These are phyloP conservation scores for Macadamia tetraphylla DNA, from an alignment of 164 flowering plant genomes.

Conservation along the genomic window DNA sequence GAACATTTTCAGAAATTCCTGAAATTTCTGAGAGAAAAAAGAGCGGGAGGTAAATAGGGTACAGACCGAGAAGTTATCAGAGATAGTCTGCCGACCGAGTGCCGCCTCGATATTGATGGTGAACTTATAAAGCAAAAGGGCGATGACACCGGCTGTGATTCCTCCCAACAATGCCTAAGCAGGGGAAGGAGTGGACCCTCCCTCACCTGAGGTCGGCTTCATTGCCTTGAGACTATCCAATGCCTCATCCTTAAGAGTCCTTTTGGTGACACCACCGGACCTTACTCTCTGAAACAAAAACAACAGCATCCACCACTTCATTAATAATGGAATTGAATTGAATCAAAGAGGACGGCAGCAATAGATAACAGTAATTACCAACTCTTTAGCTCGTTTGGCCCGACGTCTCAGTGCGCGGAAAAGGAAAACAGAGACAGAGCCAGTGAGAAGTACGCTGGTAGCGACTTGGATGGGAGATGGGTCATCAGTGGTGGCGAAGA, in stretches of 20 bases:
- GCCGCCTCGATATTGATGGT: constrained; percentile 69
- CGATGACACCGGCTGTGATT: constrained; percentile 72
- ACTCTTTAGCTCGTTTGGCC: constrained; percentile 76
- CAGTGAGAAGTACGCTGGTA: constrained; percentile 91
- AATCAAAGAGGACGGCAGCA: background rate
- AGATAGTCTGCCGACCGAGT: constrained; percentile 71
- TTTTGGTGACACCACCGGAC: constrained; percentile 58
- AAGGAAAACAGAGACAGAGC: constrained; percentile 82
- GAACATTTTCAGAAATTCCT: background rate
- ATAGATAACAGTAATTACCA: constrained; percentile 30
- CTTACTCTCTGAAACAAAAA: constrained; percentile 54
- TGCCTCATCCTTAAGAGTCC: constrained; percentile 74
- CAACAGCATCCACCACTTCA: background rate
- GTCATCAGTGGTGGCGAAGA: constrained; percentile 54
- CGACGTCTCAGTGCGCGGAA: constrained; percentile 87
- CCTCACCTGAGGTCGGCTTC: constrained; percentile 36
- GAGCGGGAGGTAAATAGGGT: background rate
- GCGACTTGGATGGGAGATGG: constrained; percentile 73
- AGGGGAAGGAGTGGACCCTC: constrained; percentile 58
- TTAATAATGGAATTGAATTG: constrained; percentile 1
- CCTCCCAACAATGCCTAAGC: constrained; percentile 77
- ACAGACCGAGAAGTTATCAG: constrained; percentile 81
- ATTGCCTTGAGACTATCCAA: constrained; percentile 72
- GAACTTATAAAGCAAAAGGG: constrained; percentile 80
- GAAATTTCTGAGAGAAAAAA: background rate